phyloP scores from a whole-genome alignment of 768 basidiomycete species.

The Pleurotus giganteus region DNA sequence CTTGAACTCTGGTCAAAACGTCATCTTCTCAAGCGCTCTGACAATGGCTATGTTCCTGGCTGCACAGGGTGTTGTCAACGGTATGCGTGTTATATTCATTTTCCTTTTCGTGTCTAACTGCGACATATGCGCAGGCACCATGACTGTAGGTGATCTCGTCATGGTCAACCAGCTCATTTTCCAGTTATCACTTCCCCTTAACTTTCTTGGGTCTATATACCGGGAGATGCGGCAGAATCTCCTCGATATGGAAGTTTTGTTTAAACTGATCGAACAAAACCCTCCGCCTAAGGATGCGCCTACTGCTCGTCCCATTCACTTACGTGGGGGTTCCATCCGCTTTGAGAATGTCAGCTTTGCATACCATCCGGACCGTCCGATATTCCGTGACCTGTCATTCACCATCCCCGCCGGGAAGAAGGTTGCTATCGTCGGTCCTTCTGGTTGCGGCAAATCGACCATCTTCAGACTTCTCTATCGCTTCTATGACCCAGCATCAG shows the following conservation, averaged over 20 bases:
- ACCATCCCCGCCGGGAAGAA: slow-evolving; percentile 95
- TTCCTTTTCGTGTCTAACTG: neutral
- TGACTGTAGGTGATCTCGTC: slow-evolving; percentile 98
- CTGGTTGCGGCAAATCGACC: slow-evolving; percentile 97
- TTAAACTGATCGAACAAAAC: slow-evolving; percentile 85
- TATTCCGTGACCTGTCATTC: slow-evolving; percentile 87
- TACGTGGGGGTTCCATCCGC: slow-evolving; percentile 83
- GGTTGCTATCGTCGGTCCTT: slow-evolving; percentile 95
- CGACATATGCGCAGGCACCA: slow-evolving; percentile 60
- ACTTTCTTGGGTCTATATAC: slow-evolving; percentile 96
- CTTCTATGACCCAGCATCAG: slow-evolving; percentile 85
- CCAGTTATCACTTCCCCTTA: slow-evolving; percentile 93
- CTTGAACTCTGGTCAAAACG: slow-evolving; percentile 94
- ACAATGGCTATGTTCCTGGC: slow-evolving; percentile 96
- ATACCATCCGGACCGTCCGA: slow-evolving; percentile 89
- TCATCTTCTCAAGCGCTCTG: slow-evolving; percentile 93
- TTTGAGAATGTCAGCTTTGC: slow-evolving; percentile 92
- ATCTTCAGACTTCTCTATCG: slow-evolving; percentile 91
- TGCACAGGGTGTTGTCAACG: slow-evolving; percentile 90
- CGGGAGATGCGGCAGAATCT: slow-evolving; percentile 95
- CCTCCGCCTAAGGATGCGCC: slow-evolving; percentile 73
- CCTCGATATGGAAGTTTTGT: slow-evolving; percentile 95
- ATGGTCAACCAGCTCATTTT: slow-evolving; percentile 99
- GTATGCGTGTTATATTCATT: too few species aligned
- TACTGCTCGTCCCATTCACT: slow-evolving; percentile 60